phyloP scores from a whole-genome alignment of 768 basidiomycete species.

The Termitomyces sp. region DNA sequence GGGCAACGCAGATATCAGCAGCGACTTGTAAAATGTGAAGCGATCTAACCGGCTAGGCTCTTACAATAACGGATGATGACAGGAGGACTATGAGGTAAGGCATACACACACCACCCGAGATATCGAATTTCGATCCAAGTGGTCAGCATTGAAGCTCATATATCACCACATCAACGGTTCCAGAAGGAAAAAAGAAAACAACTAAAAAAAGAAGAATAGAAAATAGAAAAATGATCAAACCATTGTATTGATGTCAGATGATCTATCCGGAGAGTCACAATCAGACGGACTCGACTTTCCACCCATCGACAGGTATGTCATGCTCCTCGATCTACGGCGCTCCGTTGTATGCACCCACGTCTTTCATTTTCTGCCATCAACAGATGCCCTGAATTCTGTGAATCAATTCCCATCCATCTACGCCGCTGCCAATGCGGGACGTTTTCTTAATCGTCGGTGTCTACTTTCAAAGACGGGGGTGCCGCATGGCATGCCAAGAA shows the following conservation, averaged over 20 bases:
- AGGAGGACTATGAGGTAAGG: not conserved
- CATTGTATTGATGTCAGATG: no score
- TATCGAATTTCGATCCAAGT: not conserved
- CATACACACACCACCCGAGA: not conserved
- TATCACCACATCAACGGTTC: no score
- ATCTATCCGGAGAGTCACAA: no score
- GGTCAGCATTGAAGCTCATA: not conserved
- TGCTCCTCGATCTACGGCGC: not conserved
- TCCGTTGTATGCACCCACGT: not conserved
- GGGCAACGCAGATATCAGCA: slow-evolving; percentile 10
- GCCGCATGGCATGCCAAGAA: no score
- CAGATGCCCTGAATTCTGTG: no score
- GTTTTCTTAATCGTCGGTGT: no score
- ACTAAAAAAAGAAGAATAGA: not conserved
- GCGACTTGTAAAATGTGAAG: not conserved
- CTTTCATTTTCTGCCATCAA: no score
- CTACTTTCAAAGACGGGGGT: no score
- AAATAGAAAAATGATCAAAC: not conserved
- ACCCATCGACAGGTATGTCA: not conserved
- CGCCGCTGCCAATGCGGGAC: no score
- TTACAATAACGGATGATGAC: not conserved
- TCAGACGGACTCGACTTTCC: no score
- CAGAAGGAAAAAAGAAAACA: no score
- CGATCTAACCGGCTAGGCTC: not conserved
- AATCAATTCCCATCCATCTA: not conserved